These are phyloP conservation scores for Diaporthe nobilis DNA, from an alignment of 2,329 filamentous ascomycete species.

Conservation along the genomic window DNA sequence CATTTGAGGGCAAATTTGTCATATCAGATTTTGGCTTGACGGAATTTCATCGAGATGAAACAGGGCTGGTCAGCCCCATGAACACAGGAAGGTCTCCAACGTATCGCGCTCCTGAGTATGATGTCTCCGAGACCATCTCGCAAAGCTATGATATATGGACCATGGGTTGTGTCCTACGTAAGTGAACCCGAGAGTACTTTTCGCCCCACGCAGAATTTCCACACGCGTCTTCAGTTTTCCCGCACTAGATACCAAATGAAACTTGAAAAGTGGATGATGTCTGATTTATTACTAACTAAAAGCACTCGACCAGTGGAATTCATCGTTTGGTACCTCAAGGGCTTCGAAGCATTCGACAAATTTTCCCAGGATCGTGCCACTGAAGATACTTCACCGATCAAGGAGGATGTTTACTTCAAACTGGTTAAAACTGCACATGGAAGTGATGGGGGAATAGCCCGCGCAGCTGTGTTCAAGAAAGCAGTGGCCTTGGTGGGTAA, in stretches of 20 bases:
- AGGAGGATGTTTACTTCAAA: slow-evolving; percentile 25
- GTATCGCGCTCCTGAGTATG: slow-evolving; percentile 31
- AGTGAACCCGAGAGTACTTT: not conserved
- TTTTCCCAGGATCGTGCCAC: slow-evolving; percentile 19
- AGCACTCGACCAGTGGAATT: not conserved
- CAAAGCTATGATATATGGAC: slow-evolving; percentile 36
- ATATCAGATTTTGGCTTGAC: slow-evolving; percentile 41
- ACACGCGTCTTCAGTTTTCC: not conserved
- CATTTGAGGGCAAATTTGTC: slow-evolving; percentile 15
- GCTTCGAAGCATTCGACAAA: slow-evolving; percentile 10
- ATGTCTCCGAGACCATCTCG: slow-evolving; percentile 2
- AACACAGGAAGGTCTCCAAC: slow-evolving; percentile 10
- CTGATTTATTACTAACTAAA: not conserved
- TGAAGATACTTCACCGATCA: slow-evolving; percentile 4
- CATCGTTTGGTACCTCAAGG: slow-evolving; percentile 31
- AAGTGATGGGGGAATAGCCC: not conserved
- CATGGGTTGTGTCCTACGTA: slow-evolving; percentile 19
- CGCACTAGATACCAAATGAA: not conserved
- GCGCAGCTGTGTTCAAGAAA: not conserved
- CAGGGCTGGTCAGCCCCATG: slow-evolving; percentile 2
- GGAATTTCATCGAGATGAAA: slow-evolving; percentile 32
- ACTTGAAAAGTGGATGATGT: fast-evolving
- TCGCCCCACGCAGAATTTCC: not conserved
- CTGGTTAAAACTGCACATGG: not conserved
- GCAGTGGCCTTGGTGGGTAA: not conserved